phyloP scores from a whole-genome alignment of 2,329 filamentous ascomycete species.

The Fusarium sacchari region DNA sequence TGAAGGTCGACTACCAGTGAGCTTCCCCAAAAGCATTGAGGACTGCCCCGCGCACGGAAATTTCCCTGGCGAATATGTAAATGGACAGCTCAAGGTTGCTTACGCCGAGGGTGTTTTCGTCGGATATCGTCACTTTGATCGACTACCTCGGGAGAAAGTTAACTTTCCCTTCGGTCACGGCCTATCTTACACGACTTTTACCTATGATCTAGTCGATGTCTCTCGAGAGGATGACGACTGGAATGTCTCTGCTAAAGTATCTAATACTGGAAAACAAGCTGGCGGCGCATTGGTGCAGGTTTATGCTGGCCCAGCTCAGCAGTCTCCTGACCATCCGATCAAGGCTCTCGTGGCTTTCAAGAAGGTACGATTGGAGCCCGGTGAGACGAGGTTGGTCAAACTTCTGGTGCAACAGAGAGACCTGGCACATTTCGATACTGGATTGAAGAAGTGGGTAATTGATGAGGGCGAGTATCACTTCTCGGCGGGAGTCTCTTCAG shows the following conservation, averaged over 20 bases:
- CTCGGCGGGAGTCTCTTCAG: slow-evolving; percentile 40
- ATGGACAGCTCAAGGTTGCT: slow-evolving; percentile 53
- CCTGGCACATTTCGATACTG: slow-evolving; percentile 44
- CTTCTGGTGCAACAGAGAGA: slow-evolving; percentile 38
- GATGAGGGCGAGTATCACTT: slow-evolving; percentile 42
- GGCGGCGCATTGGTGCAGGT: slow-evolving; percentile 65
- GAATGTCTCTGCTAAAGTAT: slow-evolving; percentile 58
- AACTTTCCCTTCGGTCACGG: slow-evolving; percentile 75
- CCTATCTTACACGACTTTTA: slow-evolving; percentile 73
- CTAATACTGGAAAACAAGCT: slow-evolving; percentile 63
- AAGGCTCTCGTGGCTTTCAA: slow-evolving; percentile 47
- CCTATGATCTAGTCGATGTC: slow-evolving; percentile 56
- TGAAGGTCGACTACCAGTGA: slow-evolving; percentile 70
- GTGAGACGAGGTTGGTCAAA: slow-evolving; percentile 22
- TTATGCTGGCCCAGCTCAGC: slow-evolving; percentile 50
- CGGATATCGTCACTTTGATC: slow-evolving; percentile 75
- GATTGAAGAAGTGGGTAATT: slow-evolving; percentile 42
- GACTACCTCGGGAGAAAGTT: slow-evolving; percentile 59
- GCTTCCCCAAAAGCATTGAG: slow-evolving; percentile 66
- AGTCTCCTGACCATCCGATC: slow-evolving; percentile 36
- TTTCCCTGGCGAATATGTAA: slow-evolving; percentile 57
- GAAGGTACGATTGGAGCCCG: slow-evolving; percentile 41
- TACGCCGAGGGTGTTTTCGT: slow-evolving; percentile 76
- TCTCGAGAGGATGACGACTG: slow-evolving; percentile 55
- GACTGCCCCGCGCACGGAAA: slow-evolving; percentile 74